A percentile compares a stretch with the other conserved stretches of the same genome.
These are phyloP conservation scores for Glutinoglossum americanum DNA, from an alignment of 495 filamentous ascomycete species.

Conservation along the genomic window DNA sequence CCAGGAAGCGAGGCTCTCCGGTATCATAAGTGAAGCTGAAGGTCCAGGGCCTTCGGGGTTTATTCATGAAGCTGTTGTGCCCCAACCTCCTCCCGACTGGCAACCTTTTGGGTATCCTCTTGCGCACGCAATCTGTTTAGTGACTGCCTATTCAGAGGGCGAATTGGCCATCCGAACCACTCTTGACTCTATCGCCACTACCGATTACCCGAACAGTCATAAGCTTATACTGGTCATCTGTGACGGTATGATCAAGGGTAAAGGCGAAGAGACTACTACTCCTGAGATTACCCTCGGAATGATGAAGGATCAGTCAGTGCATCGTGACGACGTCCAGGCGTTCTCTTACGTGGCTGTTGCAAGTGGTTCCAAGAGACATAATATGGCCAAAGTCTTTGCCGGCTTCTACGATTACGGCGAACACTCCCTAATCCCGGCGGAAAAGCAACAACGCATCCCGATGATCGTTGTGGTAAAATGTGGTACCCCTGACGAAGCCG, in stretches of 20 bases:
- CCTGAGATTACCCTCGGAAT: conserved; percentile 80
- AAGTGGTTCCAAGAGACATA: conserved; percentile 89
- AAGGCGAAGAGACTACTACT: conserved; percentile 70
- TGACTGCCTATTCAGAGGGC: conserved; percentile 96
- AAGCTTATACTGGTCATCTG: conserved; percentile 91
- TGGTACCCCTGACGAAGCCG: conserved; percentile 72
- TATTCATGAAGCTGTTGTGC: conserved; percentile 86
- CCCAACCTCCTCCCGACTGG: conserved; percentile 94
- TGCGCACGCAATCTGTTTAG: conserved; percentile 79
- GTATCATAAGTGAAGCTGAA: conserved; percentile 38
- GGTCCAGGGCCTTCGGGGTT: conserved; percentile 74
- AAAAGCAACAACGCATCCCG: conserved; percentile 94
- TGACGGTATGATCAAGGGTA: conserved; percentile 93
- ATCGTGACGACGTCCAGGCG: conserved; percentile 55
- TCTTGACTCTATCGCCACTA: conserved; percentile 87
- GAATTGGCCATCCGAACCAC: conserved; percentile 83
- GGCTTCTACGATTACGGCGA: conserved; percentile 95
- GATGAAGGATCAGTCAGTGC: conserved; percentile 77
- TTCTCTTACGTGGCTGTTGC: conserved; percentile 96
- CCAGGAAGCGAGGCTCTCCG: conserved; percentile 27
- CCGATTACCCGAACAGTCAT: conserved; percentile 97
- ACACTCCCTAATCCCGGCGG: conserved; percentile 50
- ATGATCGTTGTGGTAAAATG: conserved; percentile 97
- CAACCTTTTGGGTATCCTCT: conserved; percentile 90
- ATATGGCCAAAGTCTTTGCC: conserved; percentile 96